Conservation (phyloP, 2,329 filamentous ascomycete species). For the Nemania sp. region DNA sequence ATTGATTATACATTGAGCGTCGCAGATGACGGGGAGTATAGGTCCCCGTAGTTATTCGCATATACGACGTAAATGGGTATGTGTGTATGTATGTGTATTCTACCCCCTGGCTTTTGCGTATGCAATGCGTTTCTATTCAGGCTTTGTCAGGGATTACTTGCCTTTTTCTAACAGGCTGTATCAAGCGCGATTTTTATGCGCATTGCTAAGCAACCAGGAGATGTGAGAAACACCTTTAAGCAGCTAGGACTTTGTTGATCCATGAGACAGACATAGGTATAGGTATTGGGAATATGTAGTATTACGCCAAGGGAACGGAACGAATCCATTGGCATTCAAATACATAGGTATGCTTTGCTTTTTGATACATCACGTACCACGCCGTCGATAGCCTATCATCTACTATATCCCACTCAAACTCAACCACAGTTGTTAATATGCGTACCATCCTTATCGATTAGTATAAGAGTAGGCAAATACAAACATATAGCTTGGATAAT, state of each 20-base stretch:
- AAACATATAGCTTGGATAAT: neutral
- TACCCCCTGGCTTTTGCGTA: neutral
- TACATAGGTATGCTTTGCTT: neutral
- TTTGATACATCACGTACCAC: neutral
- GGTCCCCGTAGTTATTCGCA: neutral
- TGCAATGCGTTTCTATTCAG: neutral
- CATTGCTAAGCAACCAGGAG: neutral
- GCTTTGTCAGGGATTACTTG: neutral
- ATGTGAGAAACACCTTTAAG: neutral
- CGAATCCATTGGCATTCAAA: neutral
- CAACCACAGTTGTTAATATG: neutral
- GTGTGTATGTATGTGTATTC: neutral
- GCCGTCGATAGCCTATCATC: too few relatives aligned
- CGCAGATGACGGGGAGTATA: neutral
- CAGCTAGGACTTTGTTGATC: neutral
- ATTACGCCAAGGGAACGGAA: neutral
- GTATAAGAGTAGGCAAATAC: neutral
- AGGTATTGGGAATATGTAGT: neutral
- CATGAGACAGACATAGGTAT: neutral
- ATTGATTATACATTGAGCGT: neutral
- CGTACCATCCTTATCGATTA: neutral
- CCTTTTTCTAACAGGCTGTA: neutral
- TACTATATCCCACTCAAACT: neutral
- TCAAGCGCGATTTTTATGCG: neutral
- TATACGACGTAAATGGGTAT: too few relatives aligned